Percentiles rank a stretch among this genome's conserved stretches.
These are phyloP conservation scores for Gnetum montanum DNA, from an alignment of 75 land plant genomes.

Conservation along the genomic window DNA sequence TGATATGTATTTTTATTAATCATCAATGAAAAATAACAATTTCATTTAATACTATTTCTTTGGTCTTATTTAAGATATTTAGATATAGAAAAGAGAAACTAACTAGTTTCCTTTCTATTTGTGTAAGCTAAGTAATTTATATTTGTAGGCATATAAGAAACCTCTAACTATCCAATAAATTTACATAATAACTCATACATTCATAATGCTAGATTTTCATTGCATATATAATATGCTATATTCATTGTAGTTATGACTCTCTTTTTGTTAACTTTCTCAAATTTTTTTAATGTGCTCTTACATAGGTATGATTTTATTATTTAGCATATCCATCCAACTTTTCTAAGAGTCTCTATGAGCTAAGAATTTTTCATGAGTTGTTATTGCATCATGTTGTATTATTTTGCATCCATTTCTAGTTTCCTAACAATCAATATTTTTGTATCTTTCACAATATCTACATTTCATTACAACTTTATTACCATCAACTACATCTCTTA, in stretches of 20 bases:
- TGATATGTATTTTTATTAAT: background rate
- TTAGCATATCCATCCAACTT: too few species aligned
- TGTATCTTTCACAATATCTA: too few species aligned
- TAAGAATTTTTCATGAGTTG: too few species aligned
- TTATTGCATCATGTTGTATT: too few species aligned
- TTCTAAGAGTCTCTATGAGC: too few species aligned
- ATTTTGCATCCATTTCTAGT: too few species aligned
- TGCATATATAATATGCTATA: background rate
- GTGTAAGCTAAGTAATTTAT: background rate
- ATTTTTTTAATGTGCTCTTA: background rate
- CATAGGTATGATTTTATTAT: background rate
- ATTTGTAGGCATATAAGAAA: background rate
- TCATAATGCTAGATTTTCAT: background rate
- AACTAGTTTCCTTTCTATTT: background rate
- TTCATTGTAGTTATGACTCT: slow-evolving; percentile 1
- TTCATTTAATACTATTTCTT: background rate
- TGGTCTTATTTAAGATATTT: background rate
- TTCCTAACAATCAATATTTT: too few species aligned
- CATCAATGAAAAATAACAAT: background rate
- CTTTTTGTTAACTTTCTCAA: background rate
- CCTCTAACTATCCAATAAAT: background rate
- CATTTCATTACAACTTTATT: too few species aligned
- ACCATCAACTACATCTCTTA: too few species aligned
- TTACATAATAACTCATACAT: background rate
- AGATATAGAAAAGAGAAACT: background rate